Conservation (phyloP, 208 protist genomes). For the Novymonas esmeraldas region DNA sequence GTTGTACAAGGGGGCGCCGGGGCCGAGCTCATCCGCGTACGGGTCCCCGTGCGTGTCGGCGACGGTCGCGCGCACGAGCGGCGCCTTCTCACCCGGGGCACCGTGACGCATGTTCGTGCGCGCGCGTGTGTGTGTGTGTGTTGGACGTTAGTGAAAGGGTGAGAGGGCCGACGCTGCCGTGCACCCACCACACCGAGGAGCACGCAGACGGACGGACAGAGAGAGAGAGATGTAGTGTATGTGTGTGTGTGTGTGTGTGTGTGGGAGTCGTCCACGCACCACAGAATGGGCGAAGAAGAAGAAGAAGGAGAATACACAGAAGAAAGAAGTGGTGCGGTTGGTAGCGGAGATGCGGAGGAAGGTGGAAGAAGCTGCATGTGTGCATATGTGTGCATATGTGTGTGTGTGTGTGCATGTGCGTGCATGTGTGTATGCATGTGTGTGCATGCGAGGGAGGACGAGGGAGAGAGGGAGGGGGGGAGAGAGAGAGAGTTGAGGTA, state of each 20-base stretch:
- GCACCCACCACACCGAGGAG: background rate
- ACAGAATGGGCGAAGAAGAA: too few species aligned
- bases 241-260: background rate
- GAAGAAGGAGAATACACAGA: too few species aligned
- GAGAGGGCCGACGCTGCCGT: background rate
- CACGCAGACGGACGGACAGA: background rate
- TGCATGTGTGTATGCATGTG: too few species aligned
- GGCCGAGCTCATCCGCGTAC: constrained; percentile 41
- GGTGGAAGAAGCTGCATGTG: too few species aligned
- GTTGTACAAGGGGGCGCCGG: constrained; percentile 46
- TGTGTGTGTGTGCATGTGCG: background rate
- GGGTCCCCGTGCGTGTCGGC: constrained; percentile 41
- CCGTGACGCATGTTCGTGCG: background rate
- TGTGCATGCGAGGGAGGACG: background rate
- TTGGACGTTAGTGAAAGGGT: background rate
- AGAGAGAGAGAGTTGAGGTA: background rate
- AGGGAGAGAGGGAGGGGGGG: background rate
- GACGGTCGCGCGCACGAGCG: constrained; percentile 16
- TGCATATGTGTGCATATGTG: background rate
- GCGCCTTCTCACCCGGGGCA: constrained; percentile 1
- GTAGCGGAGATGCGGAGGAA: too few species aligned
- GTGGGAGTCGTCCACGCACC: too few species aligned
- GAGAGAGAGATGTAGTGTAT: background rate
- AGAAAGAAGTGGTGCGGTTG: too few species aligned
- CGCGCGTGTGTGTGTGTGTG: background rate